phyloP scores from a whole-genome alignment of 164 flowering plant species.

The Annona cherimola region DNA sequence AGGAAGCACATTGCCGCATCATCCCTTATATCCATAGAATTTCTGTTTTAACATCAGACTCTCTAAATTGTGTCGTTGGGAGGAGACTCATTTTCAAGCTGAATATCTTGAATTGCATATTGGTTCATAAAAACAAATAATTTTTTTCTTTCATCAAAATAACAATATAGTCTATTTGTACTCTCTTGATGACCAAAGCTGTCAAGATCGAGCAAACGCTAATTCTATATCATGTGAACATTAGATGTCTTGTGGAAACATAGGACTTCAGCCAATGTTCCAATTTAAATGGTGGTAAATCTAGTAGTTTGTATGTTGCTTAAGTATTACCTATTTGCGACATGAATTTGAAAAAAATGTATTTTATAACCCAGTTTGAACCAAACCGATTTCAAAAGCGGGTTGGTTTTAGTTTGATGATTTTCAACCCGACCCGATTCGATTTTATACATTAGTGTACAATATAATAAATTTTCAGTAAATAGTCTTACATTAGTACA shows the following conservation, averaged over 20 bases:
- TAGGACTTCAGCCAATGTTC: background rate
- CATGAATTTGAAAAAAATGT: too few species aligned
- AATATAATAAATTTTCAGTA: too few species aligned
- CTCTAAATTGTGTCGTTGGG: slow-evolving; percentile 61
- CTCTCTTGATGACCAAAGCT: background rate
- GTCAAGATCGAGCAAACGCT: background rate
- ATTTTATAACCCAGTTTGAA: too few species aligned
- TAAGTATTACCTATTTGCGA: background rate
- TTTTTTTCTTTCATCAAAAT: too few species aligned
- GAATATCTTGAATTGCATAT: background rate
- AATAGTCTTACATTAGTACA: too few species aligned
- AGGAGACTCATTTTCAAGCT: slow-evolving; percentile 51
- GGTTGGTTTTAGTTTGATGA: too few species aligned
- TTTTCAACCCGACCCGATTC: too few species aligned
- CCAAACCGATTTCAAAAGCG: too few species aligned
- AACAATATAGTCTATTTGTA: background rate
- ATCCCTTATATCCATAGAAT: slow-evolving; percentile 50
- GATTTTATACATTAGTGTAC: too few species aligned
- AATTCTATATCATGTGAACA: too few species aligned
- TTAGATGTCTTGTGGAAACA: background rate
- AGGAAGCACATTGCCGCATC: slow-evolving; percentile 66
- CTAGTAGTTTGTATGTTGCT: background rate
- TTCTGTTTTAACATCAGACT: slow-evolving; percentile 60
- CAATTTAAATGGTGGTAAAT: background rate
- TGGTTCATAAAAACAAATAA: background rate